Evolutionary conservation across 1,284 basidiomycete genomes (phyloP), one percentile per base, ranked within the genome.

Genomic region (Tranzscheliella williamsii): DNA sequence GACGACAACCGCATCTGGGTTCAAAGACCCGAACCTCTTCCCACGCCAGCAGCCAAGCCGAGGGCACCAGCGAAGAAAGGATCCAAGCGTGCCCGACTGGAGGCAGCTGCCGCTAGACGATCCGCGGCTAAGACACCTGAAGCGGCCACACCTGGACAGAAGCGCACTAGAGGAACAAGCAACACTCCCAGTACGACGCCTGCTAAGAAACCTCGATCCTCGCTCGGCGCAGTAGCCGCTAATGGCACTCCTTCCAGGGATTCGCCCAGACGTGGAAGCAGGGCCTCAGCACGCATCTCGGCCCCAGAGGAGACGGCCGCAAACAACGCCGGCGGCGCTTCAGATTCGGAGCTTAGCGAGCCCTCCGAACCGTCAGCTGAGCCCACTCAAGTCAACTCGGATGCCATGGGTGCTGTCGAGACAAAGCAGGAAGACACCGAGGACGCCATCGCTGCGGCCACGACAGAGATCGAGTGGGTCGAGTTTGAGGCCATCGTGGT

Each of bases 1-100:
- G 90, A 90, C 84, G 74, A 84, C 52, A 87, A 91, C 70, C 87
- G 91, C 16, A 82, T 93, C 16, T 94, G 90, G 90, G 85, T 92
- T 31, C 90, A 93, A 20, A 80, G 81, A 26, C 82, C 78, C 1
- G 76, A 78, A 9, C 79, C 76, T 9, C 37, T 64, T 7, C 75
- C 73, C 4, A 68, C 63, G 37, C 36, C 50, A 8, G 20, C 39
- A 11, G 40, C 35, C 21, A 64, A 66, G 30, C 20, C 39, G 11
- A 46, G 54, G 17, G 38, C 55, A 11, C 63, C 74, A 5, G 36
- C 53, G 21, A 72, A 66, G 39, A 61, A 63, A 34, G 48, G 67
- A 30, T 41, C 72, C 1, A 62, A 57, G 48, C 49, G 48, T 1
- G 44, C 52, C 20, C 39, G 50, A 13, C 18, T 37, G 35, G 52